phyloP scores from a whole-genome alignment of 306 rosid genomes.

The Gynostemma pentaphyllum region DNA sequence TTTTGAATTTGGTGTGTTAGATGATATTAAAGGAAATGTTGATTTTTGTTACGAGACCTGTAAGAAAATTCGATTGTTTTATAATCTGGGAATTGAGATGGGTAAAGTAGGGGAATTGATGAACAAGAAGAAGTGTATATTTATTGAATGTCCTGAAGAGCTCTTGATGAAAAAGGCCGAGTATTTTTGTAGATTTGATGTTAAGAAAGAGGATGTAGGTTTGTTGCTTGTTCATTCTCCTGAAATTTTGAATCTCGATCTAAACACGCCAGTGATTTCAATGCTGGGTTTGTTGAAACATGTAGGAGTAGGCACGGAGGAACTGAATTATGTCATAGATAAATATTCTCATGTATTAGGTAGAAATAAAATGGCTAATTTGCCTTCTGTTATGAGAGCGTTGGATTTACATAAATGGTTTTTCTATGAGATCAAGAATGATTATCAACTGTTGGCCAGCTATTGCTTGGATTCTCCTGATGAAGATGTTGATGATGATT shows the following conservation, averaged over 20 bases:
- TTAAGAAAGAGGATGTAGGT: constrained; percentile 36
- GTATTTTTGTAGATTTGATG: constrained; percentile 45
- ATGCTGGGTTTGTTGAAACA: constrained; percentile 44
- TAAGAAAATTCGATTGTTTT: constrained; percentile 48
- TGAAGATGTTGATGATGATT: constrained; percentile 26
- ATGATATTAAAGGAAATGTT: constrained; percentile 43
- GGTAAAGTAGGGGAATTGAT: too few relatives aligned
- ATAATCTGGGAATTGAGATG: constrained; percentile 34
- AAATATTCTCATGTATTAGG: constrained; percentile 35
- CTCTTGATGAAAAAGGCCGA: constrained; percentile 25
- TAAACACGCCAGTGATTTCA: constrained; percentile 32
- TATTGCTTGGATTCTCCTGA: constrained; percentile 20
- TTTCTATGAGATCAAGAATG: constrained; percentile 37
- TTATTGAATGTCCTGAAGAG: constrained; percentile 40
- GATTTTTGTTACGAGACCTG: constrained; percentile 47
- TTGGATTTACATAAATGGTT: constrained; percentile 58
- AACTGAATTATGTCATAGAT: too few relatives aligned
- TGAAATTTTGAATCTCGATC: constrained; percentile 35
- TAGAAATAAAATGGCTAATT: constrained; percentile 44
- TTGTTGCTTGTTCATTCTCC: constrained; percentile 33
- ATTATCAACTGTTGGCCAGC: constrained; percentile 33
- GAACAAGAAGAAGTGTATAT: constrained; percentile 27
- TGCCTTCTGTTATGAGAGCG: constrained; percentile 54
- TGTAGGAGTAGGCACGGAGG: constrained; percentile 35
- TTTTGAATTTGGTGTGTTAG: constrained; percentile 35